A percentile compares a stretch with the other conserved stretches of the same genome.
phyloP scores from a whole-genome alignment of 805 yeast species.

The Suhomyces faveliae region DNA sequence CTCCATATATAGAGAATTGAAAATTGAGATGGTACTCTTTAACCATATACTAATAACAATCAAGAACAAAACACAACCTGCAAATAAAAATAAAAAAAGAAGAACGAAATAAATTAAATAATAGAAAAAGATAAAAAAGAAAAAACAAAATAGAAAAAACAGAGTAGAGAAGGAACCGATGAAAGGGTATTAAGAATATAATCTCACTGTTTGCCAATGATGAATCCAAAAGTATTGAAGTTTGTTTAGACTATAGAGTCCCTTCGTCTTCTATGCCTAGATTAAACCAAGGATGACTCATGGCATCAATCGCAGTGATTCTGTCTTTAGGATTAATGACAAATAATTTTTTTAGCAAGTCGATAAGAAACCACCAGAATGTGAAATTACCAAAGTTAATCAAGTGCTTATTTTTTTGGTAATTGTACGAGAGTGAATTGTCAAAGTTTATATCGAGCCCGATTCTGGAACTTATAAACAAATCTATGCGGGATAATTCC shows the following conservation, averaged over 20 bases:
- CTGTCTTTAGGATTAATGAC: slow-evolving; percentile 39
- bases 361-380: slow-evolving; percentile 79
- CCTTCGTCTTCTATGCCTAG: slow-evolving; percentile 49
- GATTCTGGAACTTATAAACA: slow-evolving; percentile 40
- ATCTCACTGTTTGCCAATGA: no score
- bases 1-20: background rate
- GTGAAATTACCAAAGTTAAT: slow-evolving; percentile 60
- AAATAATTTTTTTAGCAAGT: slow-evolving; percentile 37
- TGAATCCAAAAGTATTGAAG: no score
- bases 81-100: background rate
- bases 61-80: background rate
- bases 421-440: slow-evolving; percentile 38
- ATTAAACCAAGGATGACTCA: slow-evolving; percentile 49
- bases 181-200: no score
- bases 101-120: no score
- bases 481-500: slow-evolving; percentile 42
- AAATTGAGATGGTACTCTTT: background rate
- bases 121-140: background rate
- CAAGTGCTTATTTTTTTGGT: slow-evolving; percentile 37
- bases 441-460: slow-evolving; percentile 42
- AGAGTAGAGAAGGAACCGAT: no score
- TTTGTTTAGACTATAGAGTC: slow-evolving; percentile 17
- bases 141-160: background rate
- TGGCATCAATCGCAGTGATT: slow-evolving; percentile 40
- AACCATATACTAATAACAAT: slow-evolving; percentile 1